Conservation (phyloP, 2,329 filamentous ascomycete species). For the Ceratocystis diversiconidia region DNA sequence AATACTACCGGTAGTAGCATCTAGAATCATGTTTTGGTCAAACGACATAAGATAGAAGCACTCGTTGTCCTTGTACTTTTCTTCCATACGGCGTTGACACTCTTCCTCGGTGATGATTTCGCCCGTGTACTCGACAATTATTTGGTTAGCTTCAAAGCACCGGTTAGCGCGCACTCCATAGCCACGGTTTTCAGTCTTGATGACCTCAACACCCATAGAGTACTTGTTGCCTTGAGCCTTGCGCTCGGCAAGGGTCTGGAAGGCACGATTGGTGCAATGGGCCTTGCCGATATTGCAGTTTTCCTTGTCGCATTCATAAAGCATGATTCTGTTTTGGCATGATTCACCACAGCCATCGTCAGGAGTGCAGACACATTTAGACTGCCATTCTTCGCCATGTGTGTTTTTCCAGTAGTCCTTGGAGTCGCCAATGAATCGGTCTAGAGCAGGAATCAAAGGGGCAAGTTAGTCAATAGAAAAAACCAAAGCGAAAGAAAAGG, state of each 20-base stretch:
- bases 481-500: neutral
- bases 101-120: constrained; percentile 95
- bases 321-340: constrained; percentile 92
- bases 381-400: constrained; percentile 53
- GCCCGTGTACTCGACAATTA: constrained; percentile 96
- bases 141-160: constrained; percentile 74
- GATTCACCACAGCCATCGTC: constrained; percentile 75
- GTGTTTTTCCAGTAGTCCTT: constrained; percentile 67
- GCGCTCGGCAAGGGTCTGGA: constrained; percentile 63
- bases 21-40: constrained; percentile 96
- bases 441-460: constrained; percentile 33
- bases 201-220: constrained; percentile 84
- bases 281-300: constrained; percentile 73
- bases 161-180: constrained; percentile 86
- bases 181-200: constrained; percentile 77
- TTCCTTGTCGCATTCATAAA: constrained; percentile 84
- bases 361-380: constrained; percentile 61
- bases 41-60: constrained; percentile 99
- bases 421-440: constrained; percentile 81
- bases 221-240: constrained; percentile 70
- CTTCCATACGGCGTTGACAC: constrained; percentile 84
- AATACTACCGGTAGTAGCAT: constrained; percentile 89
- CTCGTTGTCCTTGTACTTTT: constrained; percentile 88
- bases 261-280: constrained; percentile 72
- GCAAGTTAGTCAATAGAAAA: neutral